A percentile compares a stretch with the other conserved stretches of the same genome.
phyloP scores from a whole-genome alignment of 1,284 basidiomycete genomes.

The Quambalaria eucalypti region DNA sequence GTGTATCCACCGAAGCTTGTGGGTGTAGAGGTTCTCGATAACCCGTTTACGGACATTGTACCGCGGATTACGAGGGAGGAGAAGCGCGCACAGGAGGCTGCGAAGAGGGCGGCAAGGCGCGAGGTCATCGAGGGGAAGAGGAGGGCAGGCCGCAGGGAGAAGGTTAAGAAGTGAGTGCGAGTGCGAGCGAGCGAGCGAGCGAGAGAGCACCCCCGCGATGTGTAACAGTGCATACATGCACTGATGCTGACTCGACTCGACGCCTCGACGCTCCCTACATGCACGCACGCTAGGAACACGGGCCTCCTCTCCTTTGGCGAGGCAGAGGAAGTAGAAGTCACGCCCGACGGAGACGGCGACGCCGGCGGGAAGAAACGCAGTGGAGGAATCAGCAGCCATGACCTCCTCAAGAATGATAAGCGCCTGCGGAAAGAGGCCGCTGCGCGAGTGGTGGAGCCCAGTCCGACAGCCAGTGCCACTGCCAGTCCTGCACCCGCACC shows the following conservation, averaged over 20 bases:
- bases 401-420: conserved; percentile 31
- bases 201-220: not conserved
- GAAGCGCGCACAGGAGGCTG: conserved; percentile 66
- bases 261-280: not conserved
- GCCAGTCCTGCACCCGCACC: not conserved
- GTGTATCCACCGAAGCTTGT: conserved; percentile 85
- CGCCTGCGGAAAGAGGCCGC: conserved; percentile 18
- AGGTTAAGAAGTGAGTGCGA: conserved; percentile 18
- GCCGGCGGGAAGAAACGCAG: conserved; percentile 6
- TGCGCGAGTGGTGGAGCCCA: not conserved
- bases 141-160: conserved; percentile 4
- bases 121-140: conserved; percentile 8
- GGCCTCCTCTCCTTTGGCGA: conserved; percentile 34
- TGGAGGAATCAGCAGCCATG: conserved; percentile 38
- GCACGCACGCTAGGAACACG: conserved; percentile 11
- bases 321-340: conserved; percentile 20
- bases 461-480: not conserved
- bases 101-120: conserved; percentile 61
- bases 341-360: no score
- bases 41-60: conserved; percentile 87
- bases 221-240: not conserved
- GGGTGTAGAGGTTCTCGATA: conserved; percentile 71
- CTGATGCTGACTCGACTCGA: no score
- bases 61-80: conserved; percentile 93
- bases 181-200: not conserved